Evolutionary conservation across 352 stramenopile species (phyloP).

Genomic region (Phytophthora foliorum): DNA sequence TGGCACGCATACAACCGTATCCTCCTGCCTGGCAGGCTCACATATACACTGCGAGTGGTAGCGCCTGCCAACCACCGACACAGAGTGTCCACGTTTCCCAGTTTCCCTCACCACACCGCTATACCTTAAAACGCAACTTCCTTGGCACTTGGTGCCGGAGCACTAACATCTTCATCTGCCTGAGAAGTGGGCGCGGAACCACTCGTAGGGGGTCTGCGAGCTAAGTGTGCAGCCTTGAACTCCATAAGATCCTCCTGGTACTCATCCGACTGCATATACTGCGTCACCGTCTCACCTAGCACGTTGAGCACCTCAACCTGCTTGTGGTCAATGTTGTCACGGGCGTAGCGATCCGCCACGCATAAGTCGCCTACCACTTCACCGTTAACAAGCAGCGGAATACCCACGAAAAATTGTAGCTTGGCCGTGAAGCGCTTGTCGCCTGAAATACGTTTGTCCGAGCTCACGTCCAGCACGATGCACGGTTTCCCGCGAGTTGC

Average conservation of each 20-base stretch:
- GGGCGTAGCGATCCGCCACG: slow-evolving; percentile 82
- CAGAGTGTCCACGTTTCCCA: slow-evolving; percentile 25
- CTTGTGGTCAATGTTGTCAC: slow-evolving; percentile 86
- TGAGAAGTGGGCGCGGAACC: slow-evolving; percentile 14
- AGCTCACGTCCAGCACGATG: slow-evolving; percentile 89
- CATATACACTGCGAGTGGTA: slow-evolving; percentile 37
- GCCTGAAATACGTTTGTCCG: slow-evolving; percentile 90
- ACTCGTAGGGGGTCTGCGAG: slow-evolving; percentile 33
- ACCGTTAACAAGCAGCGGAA: slow-evolving; percentile 85
- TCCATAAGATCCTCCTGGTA: slow-evolving; percentile 81
- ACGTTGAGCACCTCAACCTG: slow-evolving; percentile 89
- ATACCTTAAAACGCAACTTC: slow-evolving; percentile 87
- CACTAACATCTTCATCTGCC: slow-evolving; percentile 37
- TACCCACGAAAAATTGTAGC: slow-evolving; percentile 91
- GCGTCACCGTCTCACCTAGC: slow-evolving; percentile 87
- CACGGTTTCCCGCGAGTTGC: slow-evolving; percentile 88
- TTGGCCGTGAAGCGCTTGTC: slow-evolving; percentile 87
- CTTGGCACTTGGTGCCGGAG: slow-evolving; percentile 51
- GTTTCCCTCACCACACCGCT: slow-evolving; percentile 24
- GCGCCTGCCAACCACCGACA: slow-evolving; percentile 13
- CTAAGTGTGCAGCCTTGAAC: slow-evolving; percentile 61
- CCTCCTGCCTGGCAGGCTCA: slow-evolving; percentile 29
- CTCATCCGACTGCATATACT: slow-evolving; percentile 90
- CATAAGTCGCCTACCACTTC: slow-evolving; percentile 90
- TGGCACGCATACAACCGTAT: slow-evolving; percentile 24